Conservation (phyloP, 1,139 yeast genomes). For the Kazachstania sp. region DNA sequence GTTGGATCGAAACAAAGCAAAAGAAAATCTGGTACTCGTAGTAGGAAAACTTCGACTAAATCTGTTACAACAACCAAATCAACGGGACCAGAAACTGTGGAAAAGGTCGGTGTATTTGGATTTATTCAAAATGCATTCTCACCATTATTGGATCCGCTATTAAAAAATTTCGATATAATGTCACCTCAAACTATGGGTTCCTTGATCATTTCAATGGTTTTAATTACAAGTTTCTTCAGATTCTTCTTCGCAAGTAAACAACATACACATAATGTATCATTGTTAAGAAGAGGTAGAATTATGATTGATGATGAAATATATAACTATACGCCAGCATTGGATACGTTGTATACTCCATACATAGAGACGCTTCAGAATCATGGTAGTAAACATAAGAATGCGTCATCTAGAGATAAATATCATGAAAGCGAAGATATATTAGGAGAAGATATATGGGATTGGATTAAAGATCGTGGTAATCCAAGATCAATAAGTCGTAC, state of each 20-base stretch:
- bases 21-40: conserved; percentile 12
- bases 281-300: conserved; percentile 18
- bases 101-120: background rate
- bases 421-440: conserved; percentile 32
- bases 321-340: conserved; percentile 41
- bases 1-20: conserved; percentile 1
- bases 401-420: background rate
- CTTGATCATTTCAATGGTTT: conserved; percentile 6
- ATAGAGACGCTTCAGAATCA: conserved; percentile 30
- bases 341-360: conserved; percentile 35
- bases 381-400: background rate
- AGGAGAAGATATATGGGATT: conserved; percentile 70
- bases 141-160: conserved; percentile 5
- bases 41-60: conserved; percentile 12
- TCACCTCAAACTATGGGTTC: conserved; percentile 15
- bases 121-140: background rate
- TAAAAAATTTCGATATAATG: conserved; percentile 16
- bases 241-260: conserved; percentile 9
- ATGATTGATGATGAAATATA: conserved; percentile 38
- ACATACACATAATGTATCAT: conserved; percentile 12
- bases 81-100: conserved; percentile 4
- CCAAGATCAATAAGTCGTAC: conserved; percentile 3
- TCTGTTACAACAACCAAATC: background rate
- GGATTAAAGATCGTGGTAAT: conserved; percentile 58
- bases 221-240: conserved; percentile 8